Evolutionary conservation across 345 rosid species (phyloP), one percentile per base, ranked within the genome.

Genomic region (Luvunga scandens): DNA sequence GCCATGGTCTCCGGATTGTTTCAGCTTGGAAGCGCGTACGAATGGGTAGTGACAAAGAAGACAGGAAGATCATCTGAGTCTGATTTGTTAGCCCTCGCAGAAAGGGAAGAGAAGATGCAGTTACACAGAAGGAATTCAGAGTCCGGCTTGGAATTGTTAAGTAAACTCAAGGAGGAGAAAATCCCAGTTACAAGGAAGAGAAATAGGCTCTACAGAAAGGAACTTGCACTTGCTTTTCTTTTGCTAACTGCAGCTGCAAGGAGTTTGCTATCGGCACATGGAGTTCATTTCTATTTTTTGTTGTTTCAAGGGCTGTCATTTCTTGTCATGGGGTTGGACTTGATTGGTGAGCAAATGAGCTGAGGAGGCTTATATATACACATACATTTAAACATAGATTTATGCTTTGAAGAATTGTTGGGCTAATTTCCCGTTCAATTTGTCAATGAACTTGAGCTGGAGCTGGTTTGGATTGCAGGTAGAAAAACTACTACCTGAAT

Each of bases 1-100:
- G 98, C 98, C 80, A 94, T 92, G 98, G 80, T 94, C 27, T 94
- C 98, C 1, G 98, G 98, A 61, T 80, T 94, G 19, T 94, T 94
- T 69, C 97, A 92, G 88, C 93, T 94, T 0, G 98, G 98, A 56
- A 90, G 94, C 34, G 96, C 98, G 13, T 92, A 94, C 6, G 97
- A 94, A 68, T 92, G 94, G 97, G 92, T 91, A 4, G 98, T 94
- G 65, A 92, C 98, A 7, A 92, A 94, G 83, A 94, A 94, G 75
- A 91, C 94, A 2, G 98, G 98, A 6, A 84, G 97, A 81, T 87
- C 98, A 66, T 94, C 98, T 0, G 98, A 94, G 64, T 91, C 97
- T 0, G 96, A 94, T 72, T 80, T 94, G 24, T 10, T 92, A 69
- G 97, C 97, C 7, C 83, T 92, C 4, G 95, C 91, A 1, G 94